Conservation (phyloP, 2,329 filamentous ascomycete genomes). For the Sclerotinia minor region DNA sequence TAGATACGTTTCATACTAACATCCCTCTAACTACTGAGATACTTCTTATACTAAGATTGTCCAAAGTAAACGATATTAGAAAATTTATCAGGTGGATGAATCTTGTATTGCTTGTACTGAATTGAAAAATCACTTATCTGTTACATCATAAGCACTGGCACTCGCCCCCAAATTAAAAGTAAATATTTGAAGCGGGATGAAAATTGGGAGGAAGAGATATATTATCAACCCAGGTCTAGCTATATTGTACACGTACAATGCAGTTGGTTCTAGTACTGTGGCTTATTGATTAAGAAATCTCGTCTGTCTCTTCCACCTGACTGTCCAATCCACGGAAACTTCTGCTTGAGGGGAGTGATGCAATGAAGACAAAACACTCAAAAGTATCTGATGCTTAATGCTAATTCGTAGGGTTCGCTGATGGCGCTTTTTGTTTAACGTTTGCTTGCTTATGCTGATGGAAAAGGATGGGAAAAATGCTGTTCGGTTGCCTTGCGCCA, state of each 20-base stretch:
- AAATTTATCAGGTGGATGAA: not conserved
- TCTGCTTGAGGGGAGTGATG: conserved; percentile 23
- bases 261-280: conserved; percentile 5
- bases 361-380: conserved; percentile 11
- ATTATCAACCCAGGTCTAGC: conserved; percentile 20
- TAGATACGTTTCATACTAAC: too few species aligned
- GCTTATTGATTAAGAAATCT: conserved; percentile 16
- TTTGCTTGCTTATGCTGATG: conserved; percentile 18
- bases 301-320: conserved; percentile 11
- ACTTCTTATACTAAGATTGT: too few species aligned
- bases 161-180: not conserved
- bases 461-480: not conserved
- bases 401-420: conserved; percentile 11
- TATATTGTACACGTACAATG: conserved; percentile 22
- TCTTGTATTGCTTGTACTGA: not conserved
- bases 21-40: too few species aligned
- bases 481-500: conserved; percentile 14
- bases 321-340: conserved; percentile 10
- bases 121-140: conserved; percentile 9
- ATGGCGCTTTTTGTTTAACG: conserved; percentile 15
- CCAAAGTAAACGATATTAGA: not conserved
- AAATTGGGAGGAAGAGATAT: conserved; percentile 16
- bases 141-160: conserved; percentile 8
- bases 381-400: conserved; percentile 22
- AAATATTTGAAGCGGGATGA: not conserved